Evolutionary conservation across 2,329 filamentous ascomycete genomes (phyloP).

Genomic region (Colletotrichum euphorbiae): DNA sequence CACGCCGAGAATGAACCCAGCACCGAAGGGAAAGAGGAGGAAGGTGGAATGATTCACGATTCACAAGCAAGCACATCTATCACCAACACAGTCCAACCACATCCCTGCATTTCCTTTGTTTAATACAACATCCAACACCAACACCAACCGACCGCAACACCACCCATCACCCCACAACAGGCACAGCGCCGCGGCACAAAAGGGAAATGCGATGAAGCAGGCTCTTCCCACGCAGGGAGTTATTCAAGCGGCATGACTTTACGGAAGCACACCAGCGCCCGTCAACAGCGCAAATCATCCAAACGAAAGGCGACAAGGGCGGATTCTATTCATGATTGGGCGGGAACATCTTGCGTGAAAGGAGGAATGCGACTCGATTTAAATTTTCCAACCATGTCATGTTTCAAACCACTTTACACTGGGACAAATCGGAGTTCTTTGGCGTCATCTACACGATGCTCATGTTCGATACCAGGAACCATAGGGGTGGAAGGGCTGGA

Average conservation of each 20-base stretch:
- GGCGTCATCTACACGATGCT: slow-evolving; percentile 39
- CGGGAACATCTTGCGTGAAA: slow-evolving; percentile 36
- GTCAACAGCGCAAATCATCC: slow-evolving; percentile 26
- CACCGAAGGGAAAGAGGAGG: slow-evolving; percentile 92
- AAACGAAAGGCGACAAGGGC: slow-evolving; percentile 18
- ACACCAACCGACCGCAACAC: slow-evolving; percentile 12
- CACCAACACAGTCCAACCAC: slow-evolving; percentile 7
- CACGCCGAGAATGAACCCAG: slow-evolving; percentile 86
- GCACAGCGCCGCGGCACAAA: slow-evolving; percentile 30
- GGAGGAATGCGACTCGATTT: slow-evolving; percentile 33
- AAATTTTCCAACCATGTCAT: slow-evolving; percentile 17
- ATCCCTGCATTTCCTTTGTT: slow-evolving; percentile 31
- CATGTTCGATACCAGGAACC: slow-evolving; percentile 41
- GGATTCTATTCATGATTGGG: slow-evolving; percentile 22
- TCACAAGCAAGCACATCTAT: slow-evolving; percentile 10
- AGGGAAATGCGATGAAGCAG: slow-evolving; percentile 38
- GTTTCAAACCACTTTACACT: slow-evolving; percentile 24
- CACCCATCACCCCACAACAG: slow-evolving; percentile 21
- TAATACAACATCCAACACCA: neutral
- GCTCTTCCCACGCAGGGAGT: slow-evolving; percentile 38
- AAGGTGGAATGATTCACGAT: slow-evolving; percentile 64
- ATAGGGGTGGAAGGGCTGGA: slow-evolving; percentile 24
- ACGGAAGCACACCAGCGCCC: slow-evolving; percentile 33
- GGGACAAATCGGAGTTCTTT: slow-evolving; percentile 38
- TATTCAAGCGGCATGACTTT: slow-evolving; percentile 34